Percentiles rank a stretch among this genome's conserved stretches.
phyloP scores from a whole-genome alignment of 2,329 filamentous ascomycete genomes.

The Fusarium verrucosum region DNA sequence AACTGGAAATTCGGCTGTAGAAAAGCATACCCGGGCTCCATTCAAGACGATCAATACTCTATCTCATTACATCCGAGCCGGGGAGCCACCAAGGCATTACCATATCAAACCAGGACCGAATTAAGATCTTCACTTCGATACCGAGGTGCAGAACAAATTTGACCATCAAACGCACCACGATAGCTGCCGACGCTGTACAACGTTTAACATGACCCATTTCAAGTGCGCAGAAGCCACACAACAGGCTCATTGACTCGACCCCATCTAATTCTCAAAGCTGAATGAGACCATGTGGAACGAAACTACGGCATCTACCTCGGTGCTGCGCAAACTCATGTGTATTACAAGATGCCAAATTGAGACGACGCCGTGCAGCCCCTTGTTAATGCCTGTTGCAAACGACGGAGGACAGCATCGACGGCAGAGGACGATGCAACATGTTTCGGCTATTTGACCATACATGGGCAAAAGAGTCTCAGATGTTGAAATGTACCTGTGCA shows the following conservation, averaged over 20 bases:
- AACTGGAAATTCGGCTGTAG: background rate
- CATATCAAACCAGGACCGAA: conserved; percentile 1
- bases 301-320: conserved; percentile 15
- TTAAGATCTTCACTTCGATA: conserved; percentile 28
- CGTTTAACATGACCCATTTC: conserved; percentile 5
- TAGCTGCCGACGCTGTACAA: conserved; percentile 14
- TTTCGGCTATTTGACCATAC: conserved; percentile 39
- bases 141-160: conserved; percentile 27
- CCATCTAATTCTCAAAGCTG: background rate
- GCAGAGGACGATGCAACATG: conserved; percentile 29
- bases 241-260: conserved; percentile 16
- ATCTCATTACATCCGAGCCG: background rate
- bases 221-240: background rate
- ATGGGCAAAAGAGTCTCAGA: conserved; percentile 27
- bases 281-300: conserved; percentile 1
- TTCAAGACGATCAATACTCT: background rate
- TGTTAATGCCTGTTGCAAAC: conserved; percentile 22
- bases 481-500: conserved; percentile 11
- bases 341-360: conserved; percentile 25
- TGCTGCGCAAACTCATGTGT: conserved; percentile 21
- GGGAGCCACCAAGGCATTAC: background rate
- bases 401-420: conserved; percentile 22
- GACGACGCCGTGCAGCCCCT: conserved; percentile 17
- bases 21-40: background rate
- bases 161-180: conserved; percentile 5